Conservation (phyloP, 2,329 filamentous ascomycete species). For the Stenocarpella maydis region DNA sequence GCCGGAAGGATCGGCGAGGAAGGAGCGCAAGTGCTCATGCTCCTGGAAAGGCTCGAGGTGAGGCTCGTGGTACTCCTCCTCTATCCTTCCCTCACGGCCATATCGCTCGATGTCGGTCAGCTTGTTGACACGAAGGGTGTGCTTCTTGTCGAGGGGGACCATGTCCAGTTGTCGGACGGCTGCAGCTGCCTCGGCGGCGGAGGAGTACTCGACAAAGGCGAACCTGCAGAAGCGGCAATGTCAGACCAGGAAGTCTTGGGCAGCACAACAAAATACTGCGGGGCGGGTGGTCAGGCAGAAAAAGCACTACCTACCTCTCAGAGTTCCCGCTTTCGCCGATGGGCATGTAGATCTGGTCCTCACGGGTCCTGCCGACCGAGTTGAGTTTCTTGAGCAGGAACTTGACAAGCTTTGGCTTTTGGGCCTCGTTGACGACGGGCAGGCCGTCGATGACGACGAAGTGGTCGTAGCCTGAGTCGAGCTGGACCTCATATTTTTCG, state of each 20-base stretch:
- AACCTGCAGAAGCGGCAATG: slow-evolving; percentile 64
- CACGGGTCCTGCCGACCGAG: slow-evolving; percentile 81
- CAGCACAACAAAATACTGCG: neutral
- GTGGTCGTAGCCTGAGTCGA: slow-evolving; percentile 94
- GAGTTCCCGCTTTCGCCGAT: slow-evolving; percentile 87
- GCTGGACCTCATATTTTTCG: slow-evolving; percentile 93
- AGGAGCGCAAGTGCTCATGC: slow-evolving; percentile 94
- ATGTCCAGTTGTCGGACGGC: slow-evolving; percentile 89
- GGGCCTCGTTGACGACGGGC: slow-evolving; percentile 86
- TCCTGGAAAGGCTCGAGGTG: slow-evolving; percentile 85
- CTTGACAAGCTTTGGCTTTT: slow-evolving; percentile 93
- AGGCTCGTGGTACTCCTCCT: slow-evolving; percentile 88
- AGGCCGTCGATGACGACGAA: slow-evolving; percentile 97
- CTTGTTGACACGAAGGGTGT: slow-evolving; percentile 96
- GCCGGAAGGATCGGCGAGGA: slow-evolving; percentile 80
- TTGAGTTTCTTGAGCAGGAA: slow-evolving; percentile 95
- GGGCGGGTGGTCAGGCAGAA: slow-evolving; percentile 27
- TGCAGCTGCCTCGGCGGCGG: slow-evolving; percentile 85
- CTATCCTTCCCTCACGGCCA: slow-evolving; percentile 89
- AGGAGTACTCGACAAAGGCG: slow-evolving; percentile 96
- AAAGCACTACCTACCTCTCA: slow-evolving; percentile 73
- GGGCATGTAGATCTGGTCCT: slow-evolving; percentile 94
- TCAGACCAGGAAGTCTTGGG: slow-evolving; percentile 1
- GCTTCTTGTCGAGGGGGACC: slow-evolving; percentile 92
- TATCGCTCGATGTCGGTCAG: slow-evolving; percentile 97